These are phyloP conservation scores for Pittosporum tobira DNA, from an alignment of 129 eudicot species.

Conservation along the genomic window DNA sequence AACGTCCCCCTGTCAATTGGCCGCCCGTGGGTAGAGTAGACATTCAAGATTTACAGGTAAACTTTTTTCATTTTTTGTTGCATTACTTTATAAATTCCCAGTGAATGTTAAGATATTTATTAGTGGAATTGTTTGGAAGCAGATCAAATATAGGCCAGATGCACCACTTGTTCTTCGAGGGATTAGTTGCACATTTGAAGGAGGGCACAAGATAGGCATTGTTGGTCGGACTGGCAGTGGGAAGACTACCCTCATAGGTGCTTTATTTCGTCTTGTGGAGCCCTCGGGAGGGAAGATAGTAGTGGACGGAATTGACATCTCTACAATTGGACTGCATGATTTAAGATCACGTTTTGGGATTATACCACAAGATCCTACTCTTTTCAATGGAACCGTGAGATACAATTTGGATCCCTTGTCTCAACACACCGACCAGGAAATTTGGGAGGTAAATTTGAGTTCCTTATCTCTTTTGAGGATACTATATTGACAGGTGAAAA, in stretches of 20 bases:
- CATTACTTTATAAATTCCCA: neutral
- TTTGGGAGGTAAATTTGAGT: slow-evolving; percentile 60
- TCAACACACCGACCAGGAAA: slow-evolving; percentile 47
- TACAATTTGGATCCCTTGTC: slow-evolving; percentile 60
- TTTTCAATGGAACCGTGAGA: slow-evolving; percentile 65
- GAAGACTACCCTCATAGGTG: slow-evolving; percentile 62
- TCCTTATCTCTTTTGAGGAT: neutral
- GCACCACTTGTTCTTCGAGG: slow-evolving; percentile 71
- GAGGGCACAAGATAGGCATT: slow-evolving; percentile 66
- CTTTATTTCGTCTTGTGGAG: slow-evolving; percentile 69
- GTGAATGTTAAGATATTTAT: neutral
- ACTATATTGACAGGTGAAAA: neutral
- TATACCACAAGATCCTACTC: slow-evolving; percentile 79
- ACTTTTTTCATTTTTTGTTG: neutral
- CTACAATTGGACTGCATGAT: slow-evolving; percentile 61
- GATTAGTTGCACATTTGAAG: slow-evolving; percentile 61
- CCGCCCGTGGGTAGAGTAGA: slow-evolving; percentile 69
- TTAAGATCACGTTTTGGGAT: slow-evolving; percentile 66
- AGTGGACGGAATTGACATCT: slow-evolving; percentile 60
- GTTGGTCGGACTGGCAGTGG: slow-evolving; percentile 90
- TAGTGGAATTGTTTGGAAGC: neutral
- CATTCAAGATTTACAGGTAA: slow-evolving; percentile 64
- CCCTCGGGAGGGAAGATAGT: slow-evolving; percentile 56
- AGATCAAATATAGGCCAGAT: slow-evolving; percentile 55
- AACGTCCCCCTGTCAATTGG: slow-evolving; percentile 71